Conservation (phyloP, 129 eudicot genomes). For the Logfia minima region DNA sequence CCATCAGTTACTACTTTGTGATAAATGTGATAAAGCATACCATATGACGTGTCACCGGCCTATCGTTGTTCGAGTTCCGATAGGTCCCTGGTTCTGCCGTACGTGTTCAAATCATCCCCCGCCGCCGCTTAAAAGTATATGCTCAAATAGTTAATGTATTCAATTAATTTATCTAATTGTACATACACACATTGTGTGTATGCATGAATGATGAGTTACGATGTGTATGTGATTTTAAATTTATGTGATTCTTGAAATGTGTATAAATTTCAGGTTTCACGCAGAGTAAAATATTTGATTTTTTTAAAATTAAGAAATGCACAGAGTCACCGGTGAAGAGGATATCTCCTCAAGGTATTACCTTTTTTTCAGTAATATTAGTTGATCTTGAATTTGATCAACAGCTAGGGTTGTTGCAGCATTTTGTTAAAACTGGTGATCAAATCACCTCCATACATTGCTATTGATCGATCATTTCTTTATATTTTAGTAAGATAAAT, state of each 20-base stretch:
- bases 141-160: neutral
- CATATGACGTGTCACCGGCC: constrained; percentile 86
- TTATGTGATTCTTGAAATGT: neutral
- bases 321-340: constrained; percentile 36
- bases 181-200: constrained; percentile 16
- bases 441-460: neutral
- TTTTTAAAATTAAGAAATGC: constrained; percentile 74
- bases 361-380: neutral
- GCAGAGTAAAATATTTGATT: constrained; percentile 75
- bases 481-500: too few relatives aligned
- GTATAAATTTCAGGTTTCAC: constrained; percentile 52
- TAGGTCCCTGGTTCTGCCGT: constrained; percentile 74
- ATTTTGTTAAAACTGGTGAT: constrained; percentile 9
- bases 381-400: neutral
- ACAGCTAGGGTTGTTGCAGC: constrained; percentile 19
- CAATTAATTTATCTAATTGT: neutral
- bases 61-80: constrained; percentile 74
- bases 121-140: constrained; percentile 48
- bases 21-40: constrained; percentile 64
- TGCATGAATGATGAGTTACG: constrained; percentile 12
- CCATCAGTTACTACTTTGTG: constrained; percentile 70
- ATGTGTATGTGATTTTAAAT: constrained; percentile 6
- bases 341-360: constrained; percentile 70
- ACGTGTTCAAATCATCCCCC: constrained; percentile 49
- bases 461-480: neutral